These are phyloP conservation scores for Fusarium secorum DNA, from an alignment of 2,329 filamentous ascomycete genomes.

Conservation along the genomic window DNA sequence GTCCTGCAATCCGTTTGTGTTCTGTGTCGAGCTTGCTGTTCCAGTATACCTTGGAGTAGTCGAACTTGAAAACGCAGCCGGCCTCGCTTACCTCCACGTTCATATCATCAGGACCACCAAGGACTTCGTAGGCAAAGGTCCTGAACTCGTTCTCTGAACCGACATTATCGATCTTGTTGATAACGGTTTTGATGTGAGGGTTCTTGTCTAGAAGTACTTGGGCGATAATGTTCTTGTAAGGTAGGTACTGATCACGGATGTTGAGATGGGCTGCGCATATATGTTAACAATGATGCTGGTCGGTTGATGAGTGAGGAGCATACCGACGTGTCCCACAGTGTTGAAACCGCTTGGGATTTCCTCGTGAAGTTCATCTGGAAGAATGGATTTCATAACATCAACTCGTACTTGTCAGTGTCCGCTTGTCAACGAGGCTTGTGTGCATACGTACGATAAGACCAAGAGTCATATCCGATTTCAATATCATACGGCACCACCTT, in stretches of 20 bases:
- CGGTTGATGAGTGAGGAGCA: conserved; percentile 38
- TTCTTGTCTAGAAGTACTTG: conserved; percentile 92
- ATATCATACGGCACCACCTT: conserved; percentile 78
- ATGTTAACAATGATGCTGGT: conserved; percentile 2
- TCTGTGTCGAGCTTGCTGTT: conserved; percentile 91
- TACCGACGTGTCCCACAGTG: conserved; percentile 85
- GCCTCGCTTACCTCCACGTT: conserved; percentile 85
- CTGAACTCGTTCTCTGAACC: conserved; percentile 86
- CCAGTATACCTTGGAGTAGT: conserved; percentile 98
- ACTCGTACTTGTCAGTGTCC: conserved; percentile 54
- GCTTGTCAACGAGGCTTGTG: neutral
- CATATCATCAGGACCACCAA: conserved; percentile 82
- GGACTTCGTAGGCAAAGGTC: conserved; percentile 91
- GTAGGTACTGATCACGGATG: conserved; percentile 80
- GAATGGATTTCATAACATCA: conserved; percentile 82
- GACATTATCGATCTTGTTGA: conserved; percentile 93
- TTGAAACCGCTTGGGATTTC: conserved; percentile 89
- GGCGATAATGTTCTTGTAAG: conserved; percentile 86
- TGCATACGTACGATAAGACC: conserved; percentile 73
- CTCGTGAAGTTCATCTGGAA: conserved; percentile 80
- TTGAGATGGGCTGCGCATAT: conserved; percentile 79
- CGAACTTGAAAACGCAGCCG: conserved; percentile 86
- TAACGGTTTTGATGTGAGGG: conserved; percentile 80
- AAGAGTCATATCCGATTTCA: conserved; percentile 82
- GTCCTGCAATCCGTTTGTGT: conserved; percentile 78